Conservation (phyloP, 2,329 filamentous ascomycete genomes). For the Chaetomium globosum region DNA sequence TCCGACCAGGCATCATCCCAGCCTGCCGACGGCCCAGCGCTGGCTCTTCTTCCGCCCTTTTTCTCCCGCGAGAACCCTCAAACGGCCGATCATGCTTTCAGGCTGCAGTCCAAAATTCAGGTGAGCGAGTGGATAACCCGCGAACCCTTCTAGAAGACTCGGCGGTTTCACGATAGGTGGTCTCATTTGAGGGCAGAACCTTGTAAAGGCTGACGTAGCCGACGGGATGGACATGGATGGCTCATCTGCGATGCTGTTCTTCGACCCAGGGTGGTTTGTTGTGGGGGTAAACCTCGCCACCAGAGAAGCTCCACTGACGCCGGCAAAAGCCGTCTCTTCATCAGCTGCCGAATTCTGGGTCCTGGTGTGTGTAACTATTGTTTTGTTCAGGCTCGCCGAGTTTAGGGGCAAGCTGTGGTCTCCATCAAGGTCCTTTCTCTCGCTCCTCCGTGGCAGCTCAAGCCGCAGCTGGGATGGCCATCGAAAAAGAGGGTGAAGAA, state of each 20-base stretch:
- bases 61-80: not conserved
- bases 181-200: conserved; percentile 7
- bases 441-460: not conserved
- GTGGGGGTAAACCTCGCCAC: too few relatives aligned
- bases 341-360: not conserved
- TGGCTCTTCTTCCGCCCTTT: not conserved
- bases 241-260: not conserved
- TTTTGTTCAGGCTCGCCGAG: not conserved
- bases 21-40: not conserved
- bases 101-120: not conserved
- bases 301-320: not conserved
- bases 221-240: not conserved
- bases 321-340: not conserved
- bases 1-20: not conserved
- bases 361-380: too few relatives aligned
- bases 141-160: conserved; percentile 2
- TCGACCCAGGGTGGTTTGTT: not conserved
- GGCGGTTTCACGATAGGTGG: conserved; percentile 7
- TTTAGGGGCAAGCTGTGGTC: not conserved
- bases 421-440: not conserved
- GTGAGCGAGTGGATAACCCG: not conserved
- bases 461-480: not conserved
- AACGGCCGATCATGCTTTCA: not conserved
- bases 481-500: not conserved
- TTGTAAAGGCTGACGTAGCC: not conserved